phyloP scores from a whole-genome alignment of 2,329 filamentous ascomycete species.

The Paecilomyces variotii region DNA sequence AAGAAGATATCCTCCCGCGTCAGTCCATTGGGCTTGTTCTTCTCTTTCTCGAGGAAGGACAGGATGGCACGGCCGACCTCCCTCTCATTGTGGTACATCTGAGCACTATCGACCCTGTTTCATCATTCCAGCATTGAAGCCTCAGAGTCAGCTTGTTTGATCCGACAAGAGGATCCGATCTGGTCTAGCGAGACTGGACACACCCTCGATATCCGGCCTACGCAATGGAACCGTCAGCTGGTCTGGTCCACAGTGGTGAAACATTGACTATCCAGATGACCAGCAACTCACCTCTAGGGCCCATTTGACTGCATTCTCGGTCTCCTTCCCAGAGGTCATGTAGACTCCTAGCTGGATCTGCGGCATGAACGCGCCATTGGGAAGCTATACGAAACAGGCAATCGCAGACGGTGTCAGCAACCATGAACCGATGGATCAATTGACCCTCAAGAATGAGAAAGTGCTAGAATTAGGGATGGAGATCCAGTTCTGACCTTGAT shows the following conservation, averaged over 20 bases:
- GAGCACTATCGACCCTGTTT: constrained; percentile 46
- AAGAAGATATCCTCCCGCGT: constrained; percentile 66
- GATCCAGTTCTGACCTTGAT: constrained; percentile 4
- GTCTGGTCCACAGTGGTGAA: neutral
- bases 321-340: constrained; percentile 57
- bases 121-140: neutral
- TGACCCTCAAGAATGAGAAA: neutral
- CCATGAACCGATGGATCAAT: neutral
- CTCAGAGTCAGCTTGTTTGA: neutral
- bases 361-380: constrained; percentile 60
- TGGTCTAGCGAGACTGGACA: neutral
- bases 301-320: constrained; percentile 48
- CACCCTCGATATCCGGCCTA: constrained; percentile 18
- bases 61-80: constrained; percentile 60
- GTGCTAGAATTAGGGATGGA: neutral
- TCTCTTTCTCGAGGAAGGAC: constrained; percentile 42
- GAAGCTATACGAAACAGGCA: constrained; percentile 35
- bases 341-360: constrained; percentile 68
- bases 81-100: constrained; percentile 64
- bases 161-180: neutral
- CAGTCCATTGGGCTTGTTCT: constrained; percentile 43
- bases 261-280: neutral
- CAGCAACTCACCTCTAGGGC: constrained; percentile 43
- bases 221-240: constrained; percentile 21
- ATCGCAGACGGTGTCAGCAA: neutral